A percentile compares a stretch with the other conserved stretches of the same genome.
Conservation (phyloP, 257 asterid genomes). For the Ehretia macrophylla region DNA sequence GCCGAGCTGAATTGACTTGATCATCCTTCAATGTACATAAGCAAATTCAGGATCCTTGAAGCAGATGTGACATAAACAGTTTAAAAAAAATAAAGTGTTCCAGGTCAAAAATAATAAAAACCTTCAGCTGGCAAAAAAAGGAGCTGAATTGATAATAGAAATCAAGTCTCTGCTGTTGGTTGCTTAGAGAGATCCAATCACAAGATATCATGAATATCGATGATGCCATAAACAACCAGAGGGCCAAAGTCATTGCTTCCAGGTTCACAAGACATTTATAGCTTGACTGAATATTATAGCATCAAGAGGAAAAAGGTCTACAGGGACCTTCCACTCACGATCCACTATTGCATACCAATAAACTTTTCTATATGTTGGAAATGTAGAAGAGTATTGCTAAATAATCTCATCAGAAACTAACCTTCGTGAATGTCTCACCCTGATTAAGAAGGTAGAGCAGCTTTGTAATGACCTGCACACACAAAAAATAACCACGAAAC, state of each 20-base stretch:
- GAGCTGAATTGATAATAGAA: background rate
- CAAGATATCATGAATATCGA: background rate
- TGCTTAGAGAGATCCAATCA: background rate
- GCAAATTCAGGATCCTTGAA: no score
- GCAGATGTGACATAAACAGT: no score
- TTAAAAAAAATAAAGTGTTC: no score
- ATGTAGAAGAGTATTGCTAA: background rate
- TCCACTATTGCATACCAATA: no score
- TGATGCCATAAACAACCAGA: background rate
- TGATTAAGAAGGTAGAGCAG: constrained; percentile 96
- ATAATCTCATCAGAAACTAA: constrained; percentile 18
- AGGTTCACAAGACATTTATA: background rate
- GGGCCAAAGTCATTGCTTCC: background rate
- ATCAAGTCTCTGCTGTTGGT: no score
- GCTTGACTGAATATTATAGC: no score
- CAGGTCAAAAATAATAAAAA: no score
- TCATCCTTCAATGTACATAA: no score
- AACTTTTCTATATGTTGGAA: background rate
- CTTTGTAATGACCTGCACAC: constrained; percentile 86
- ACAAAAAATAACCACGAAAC: background rate
- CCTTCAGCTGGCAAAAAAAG: background rate
- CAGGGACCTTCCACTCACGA: no score
- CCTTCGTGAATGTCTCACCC: constrained; percentile 93
- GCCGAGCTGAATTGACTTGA: no score
- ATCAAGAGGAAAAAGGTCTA: no score